Evolutionary conservation across 768 basidiomycete genomes (phyloP).

Genomic region (Candolleomyces aberdarensis): DNA sequence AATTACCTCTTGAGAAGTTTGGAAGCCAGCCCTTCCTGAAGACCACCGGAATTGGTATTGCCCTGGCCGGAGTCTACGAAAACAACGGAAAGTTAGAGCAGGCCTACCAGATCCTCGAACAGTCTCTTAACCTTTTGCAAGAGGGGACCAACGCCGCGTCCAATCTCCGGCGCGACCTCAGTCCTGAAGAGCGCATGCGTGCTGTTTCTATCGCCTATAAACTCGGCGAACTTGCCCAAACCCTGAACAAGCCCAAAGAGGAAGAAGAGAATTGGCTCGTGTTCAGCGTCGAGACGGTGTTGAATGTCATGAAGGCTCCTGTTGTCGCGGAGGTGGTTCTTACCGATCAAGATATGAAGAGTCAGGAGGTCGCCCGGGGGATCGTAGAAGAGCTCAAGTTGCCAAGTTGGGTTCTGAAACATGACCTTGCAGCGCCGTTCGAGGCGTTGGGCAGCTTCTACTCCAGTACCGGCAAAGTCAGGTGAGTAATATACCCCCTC

Average conservation of each 20-base stretch:
- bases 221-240: slow-evolving; percentile 39
- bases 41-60: slow-evolving; percentile 61
- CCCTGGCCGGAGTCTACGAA: slow-evolving; percentile 57
- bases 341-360: not conserved
- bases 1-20: slow-evolving; percentile 37
- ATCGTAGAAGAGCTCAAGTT: slow-evolving; percentile 51
- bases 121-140: slow-evolving; percentile 32
- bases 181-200: slow-evolving; percentile 27
- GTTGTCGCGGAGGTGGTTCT: slow-evolving; percentile 9
- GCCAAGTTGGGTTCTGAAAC: slow-evolving; percentile 56
- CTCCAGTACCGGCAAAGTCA: slow-evolving; percentile 48
- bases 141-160: slow-evolving; percentile 17
- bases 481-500: slow-evolving; percentile 36
- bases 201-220: slow-evolving; percentile 39
- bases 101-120: slow-evolving; percentile 38
- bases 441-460: slow-evolving; percentile 67
- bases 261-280: slow-evolving; percentile 44
- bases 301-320: slow-evolving; percentile 29
- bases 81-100: slow-evolving; percentile 28
- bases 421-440: slow-evolving; percentile 64
- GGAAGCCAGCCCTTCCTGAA: slow-evolving; percentile 57
- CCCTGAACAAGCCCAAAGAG: slow-evolving; percentile 26
- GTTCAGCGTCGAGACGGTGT: slow-evolving; percentile 40
- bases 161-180: slow-evolving; percentile 11
- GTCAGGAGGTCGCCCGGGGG: slow-evolving; percentile 19